Evolutionary conservation across 176 grass and related monocot species (phyloP), one percentile per base, ranked within the genome.

Genomic region (Aegilops speltoides): DNA sequence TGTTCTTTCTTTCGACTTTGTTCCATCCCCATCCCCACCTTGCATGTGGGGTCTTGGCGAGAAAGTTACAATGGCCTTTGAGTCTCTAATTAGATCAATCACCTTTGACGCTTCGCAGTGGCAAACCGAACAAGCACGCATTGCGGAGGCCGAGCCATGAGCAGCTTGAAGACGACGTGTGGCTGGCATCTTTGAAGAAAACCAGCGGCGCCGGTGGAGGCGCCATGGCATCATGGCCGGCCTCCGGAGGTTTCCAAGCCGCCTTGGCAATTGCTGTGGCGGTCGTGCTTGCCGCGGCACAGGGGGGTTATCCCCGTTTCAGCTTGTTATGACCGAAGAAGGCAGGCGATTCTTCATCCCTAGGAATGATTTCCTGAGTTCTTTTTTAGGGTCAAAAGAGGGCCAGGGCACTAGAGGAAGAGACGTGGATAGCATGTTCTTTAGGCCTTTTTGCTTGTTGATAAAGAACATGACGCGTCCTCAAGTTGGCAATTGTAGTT

Each of bases 101-200:
- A 14, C 8, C 19, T 62, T 33, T 48, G 23, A 28, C 14, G n/a
- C 77, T 81, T 69, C 48, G 10, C 90, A 96, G 96, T 3, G 85
- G 70, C 15, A 98, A 75, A 37, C 78, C 86, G 8, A 74, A 68
- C 8, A 93, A 89, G 33, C 86, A 85, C 45, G 17, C 80, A 17
- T 57, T 83, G 0, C 90, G 89, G 43, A 92, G 74, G 88, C 88
- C 96, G 17, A 90, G 90, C 54, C 91, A 89, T 68, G 89, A 89
- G 69, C 87, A 90, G 86, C 83, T 98, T 15, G 93, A 94, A 83
- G 90, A 98, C 63, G 82, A 63, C 2, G 86, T 91, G 5, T 98
- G 93, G 96, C 79, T 98, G 0, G 96, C 90, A 13, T 92, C 73
- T 76, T 69, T 98, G 81, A 92, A 92, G 45, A 45, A 80, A 32